These are phyloP conservation scores for Ophiostoma triangulosporum DNA, from an alignment of 2,329 filamentous ascomycete species.

Conservation along the genomic window DNA sequence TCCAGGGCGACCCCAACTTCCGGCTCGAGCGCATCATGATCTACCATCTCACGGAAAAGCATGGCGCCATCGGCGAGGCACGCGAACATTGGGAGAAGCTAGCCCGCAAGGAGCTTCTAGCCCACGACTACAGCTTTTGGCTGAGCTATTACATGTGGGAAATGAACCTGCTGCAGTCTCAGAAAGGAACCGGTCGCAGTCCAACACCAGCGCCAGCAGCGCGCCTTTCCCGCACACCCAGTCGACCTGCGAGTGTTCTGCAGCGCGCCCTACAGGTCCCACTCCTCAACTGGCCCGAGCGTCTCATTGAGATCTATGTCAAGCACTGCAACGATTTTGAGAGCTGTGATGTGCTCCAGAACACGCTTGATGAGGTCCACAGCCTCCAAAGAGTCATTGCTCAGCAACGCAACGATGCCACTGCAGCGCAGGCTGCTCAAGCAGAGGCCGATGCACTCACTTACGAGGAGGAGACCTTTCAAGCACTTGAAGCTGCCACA, in stretches of 20 bases:
- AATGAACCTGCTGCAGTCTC: slow-evolving; percentile 47
- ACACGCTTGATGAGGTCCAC: slow-evolving; percentile 59
- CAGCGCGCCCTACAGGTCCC: slow-evolving; percentile 51
- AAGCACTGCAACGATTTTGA: slow-evolving; percentile 87
- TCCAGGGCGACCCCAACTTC: slow-evolving; percentile 77
- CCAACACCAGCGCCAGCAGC: slow-evolving; percentile 30
- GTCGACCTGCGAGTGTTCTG: slow-evolving; percentile 62
- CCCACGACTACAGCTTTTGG: slow-evolving; percentile 87
- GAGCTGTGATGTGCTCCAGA: slow-evolving; percentile 58
- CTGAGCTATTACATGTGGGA: slow-evolving; percentile 86
- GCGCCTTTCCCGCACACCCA: slow-evolving; percentile 48
- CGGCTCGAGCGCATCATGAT: slow-evolving; percentile 85
- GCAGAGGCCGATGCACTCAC: slow-evolving; percentile 18
- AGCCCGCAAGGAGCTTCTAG: slow-evolving; percentile 46
- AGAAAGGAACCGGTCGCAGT: slow-evolving; percentile 37
- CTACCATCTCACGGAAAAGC: slow-evolving; percentile 78
- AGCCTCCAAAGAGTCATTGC: slow-evolving; percentile 50
- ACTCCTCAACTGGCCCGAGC: slow-evolving; percentile 64
- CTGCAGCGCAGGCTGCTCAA: slow-evolving; percentile 23
- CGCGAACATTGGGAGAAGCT: slow-evolving; percentile 66
- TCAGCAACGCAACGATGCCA: slow-evolving; percentile 43
- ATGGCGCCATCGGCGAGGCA: slow-evolving; percentile 62
- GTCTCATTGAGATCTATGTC: slow-evolving; percentile 58
- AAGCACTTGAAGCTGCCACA: neutral
- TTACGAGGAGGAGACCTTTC: neutral